Base-by-base conservation (phyloP, 2,329 filamentous ascomycete species). In the Dactylellina parvicollis region DNA sequence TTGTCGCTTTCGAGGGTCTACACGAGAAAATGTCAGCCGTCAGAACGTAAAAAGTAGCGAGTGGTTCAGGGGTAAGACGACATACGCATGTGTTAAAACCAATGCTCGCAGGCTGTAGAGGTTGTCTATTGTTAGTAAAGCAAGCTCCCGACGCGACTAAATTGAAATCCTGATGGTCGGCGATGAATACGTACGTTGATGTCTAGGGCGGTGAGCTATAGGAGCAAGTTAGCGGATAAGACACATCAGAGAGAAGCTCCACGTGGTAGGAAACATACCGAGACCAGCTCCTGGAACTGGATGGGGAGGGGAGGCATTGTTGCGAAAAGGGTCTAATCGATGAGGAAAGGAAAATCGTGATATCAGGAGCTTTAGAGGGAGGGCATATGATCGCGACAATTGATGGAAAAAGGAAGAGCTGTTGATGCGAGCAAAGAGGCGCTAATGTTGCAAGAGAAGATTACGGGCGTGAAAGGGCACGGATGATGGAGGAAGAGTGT, bases 1-100 rank as follows among this genome's bases (percentile, higher is more conserved):
- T 90, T 87, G 83, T 99, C 95, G 80, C 95, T 99, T 86, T 99
- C 95, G 84, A 99, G 87, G 82, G 95, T 99, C 93, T 97, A 75
- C n/a, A 20, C 7, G 24, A 26, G 12, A 24, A 65, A 57, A 47
- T 20, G 46, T 24, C 12, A 32, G 49, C 34, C 18, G 36, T 60
- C 76, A 55, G 78, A 74, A 71, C 46, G 32, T 32, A 32, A 12
- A 24, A 42, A 47, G 47, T 54, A 36, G 55, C 10, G 30, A 77
- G 78, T 77, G 65, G 49, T 59, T 76, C 72, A 62, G 40, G 28
- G 64, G 50, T 67, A 74, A 70, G 38, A 38, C 22, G 70, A 46
- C 40, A 38, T 50, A 74, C 70, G 30, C 60, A 54, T 36, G 47
- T 67, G 20, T 60, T 64, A 36, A 65, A 34, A 32, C 44, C 24